Evolutionary conservation across 305 asterid species (phyloP).

Genomic region (Stenogyne calaminthoides): DNA sequence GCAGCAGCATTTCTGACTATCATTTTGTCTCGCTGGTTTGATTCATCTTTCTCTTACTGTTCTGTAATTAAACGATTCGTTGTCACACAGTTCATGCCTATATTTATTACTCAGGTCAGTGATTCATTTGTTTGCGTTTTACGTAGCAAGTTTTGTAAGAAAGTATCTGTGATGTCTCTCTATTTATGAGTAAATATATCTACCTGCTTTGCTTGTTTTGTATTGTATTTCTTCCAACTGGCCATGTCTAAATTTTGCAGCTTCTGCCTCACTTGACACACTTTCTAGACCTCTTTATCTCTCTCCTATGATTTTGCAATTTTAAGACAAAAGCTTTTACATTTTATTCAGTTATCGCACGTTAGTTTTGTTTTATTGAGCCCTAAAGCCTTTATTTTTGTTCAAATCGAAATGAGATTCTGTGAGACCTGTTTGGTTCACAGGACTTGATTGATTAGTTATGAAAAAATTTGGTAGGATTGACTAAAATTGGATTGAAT

Average conservation of each 20-base stretch:
- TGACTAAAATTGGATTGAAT: too few species aligned
- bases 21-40: slow-evolving; percentile 25
- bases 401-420: neutral
- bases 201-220: slow-evolving; percentile 17
- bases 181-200: slow-evolving; percentile 27
- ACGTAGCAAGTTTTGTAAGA: slow-evolving; percentile 30
- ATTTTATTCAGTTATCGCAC: neutral
- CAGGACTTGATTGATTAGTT: too few species aligned
- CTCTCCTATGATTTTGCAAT: too few species aligned
- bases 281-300: too few species aligned
- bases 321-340: neutral
- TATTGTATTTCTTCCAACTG: neutral
- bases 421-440: too few species aligned
- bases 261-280: too few species aligned
- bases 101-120: slow-evolving; percentile 23
- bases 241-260: neutral
- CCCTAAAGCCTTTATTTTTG: too few species aligned
- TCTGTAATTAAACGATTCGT: slow-evolving; percentile 24
- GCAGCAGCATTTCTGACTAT: slow-evolving; percentile 16
- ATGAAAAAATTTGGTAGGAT: too few species aligned
- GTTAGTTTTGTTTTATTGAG: neutral
- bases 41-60: slow-evolving; percentile 24
- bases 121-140: slow-evolving; percentile 29
- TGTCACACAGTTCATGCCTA: slow-evolving; percentile 7
- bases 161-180: neutral